These are phyloP conservation scores for Fistulifera pelliculosa DNA, from an alignment of 108 stramenopile genomes.

Conservation along the genomic window DNA sequence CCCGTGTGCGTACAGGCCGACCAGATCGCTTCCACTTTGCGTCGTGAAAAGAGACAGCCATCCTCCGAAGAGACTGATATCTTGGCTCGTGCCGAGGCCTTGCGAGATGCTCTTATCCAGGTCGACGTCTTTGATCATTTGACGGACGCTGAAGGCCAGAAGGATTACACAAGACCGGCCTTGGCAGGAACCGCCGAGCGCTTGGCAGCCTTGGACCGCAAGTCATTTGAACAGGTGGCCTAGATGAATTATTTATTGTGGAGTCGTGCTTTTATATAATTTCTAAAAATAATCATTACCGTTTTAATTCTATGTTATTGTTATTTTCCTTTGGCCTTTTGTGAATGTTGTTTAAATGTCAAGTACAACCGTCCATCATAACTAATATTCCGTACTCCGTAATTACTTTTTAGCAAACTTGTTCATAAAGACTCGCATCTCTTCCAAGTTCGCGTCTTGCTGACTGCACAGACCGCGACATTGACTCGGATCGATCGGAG, in stretches of 20 bases:
- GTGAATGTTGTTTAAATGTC: too few relatives aligned
- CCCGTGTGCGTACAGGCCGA: constrained; percentile 92
- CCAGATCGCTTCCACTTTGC: constrained; percentile 72
- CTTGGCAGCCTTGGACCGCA: constrained; percentile 63
- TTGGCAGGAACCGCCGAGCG: constrained; percentile 76
- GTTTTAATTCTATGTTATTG: too few relatives aligned
- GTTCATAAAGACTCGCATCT: constrained; percentile 6
- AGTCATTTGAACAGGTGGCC: constrained; percentile 31
- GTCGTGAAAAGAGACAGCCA: constrained; percentile 88
- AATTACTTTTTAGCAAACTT: constrained; percentile 2
- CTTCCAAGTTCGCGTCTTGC: constrained; percentile 8
- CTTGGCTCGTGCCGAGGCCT: constrained; percentile 90
- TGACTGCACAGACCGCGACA: constrained; percentile 12
- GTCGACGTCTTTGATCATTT: constrained; percentile 84
- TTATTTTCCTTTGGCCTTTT: too few relatives aligned
- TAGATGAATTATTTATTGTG: too few relatives aligned
- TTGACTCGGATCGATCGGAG: neutral
- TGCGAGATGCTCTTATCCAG: constrained; percentile 94
- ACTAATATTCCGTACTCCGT: too few relatives aligned
- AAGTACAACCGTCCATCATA: too few relatives aligned
- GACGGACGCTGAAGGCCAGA: constrained; percentile 58
- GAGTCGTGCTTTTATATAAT: too few relatives aligned
- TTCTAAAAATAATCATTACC: too few relatives aligned
- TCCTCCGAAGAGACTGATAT: constrained; percentile 83
- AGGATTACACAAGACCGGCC: constrained; percentile 78